phyloP scores from a whole-genome alignment of 2,329 filamentous ascomycete species.

The Colletotrichum sp. region DNA sequence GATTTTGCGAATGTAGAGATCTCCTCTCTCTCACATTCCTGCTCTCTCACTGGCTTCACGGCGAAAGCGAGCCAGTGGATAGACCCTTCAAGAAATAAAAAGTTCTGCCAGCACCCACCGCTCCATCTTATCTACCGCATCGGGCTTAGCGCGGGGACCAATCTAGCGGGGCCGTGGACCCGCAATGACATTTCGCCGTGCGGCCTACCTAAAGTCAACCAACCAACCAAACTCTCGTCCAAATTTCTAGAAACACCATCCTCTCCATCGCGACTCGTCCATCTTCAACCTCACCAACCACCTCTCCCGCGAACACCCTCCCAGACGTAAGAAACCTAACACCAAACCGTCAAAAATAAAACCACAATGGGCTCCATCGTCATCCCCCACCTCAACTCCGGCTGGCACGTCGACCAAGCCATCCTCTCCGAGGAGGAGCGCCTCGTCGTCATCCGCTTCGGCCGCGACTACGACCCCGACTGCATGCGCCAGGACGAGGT shows the following conservation, averaged over 20 bases:
- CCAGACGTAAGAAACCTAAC: too few relatives aligned
- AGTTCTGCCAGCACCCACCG: slow-evolving; percentile 21
- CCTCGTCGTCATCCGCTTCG: slow-evolving; percentile 82
- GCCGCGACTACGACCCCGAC: slow-evolving; percentile 83
- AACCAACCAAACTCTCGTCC: background rate
- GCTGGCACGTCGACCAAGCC: slow-evolving; percentile 78
- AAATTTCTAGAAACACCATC: background rate
- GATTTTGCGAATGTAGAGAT: background rate
- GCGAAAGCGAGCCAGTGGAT: background rate
- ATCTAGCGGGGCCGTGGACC: background rate
- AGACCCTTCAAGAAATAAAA: slow-evolving; percentile 23
- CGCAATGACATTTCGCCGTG: slow-evolving; percentile 18
- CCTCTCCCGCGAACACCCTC: background rate
- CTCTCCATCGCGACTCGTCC: background rate
- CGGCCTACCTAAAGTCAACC: background rate
- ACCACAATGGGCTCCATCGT: slow-evolving; percentile 91
- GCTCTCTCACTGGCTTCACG: background rate
- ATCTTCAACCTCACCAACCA: background rate
- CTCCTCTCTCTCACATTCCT: background rate
- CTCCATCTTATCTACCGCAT: background rate
- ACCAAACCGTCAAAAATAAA: too few relatives aligned
- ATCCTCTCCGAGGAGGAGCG: slow-evolving; percentile 79
- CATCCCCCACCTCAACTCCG: slow-evolving; percentile 86
- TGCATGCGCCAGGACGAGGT: slow-evolving; percentile 84
- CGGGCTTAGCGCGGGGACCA: slow-evolving; percentile 14